Conservation (phyloP, 306 rosid species). For the Vigna angularis region DNA sequence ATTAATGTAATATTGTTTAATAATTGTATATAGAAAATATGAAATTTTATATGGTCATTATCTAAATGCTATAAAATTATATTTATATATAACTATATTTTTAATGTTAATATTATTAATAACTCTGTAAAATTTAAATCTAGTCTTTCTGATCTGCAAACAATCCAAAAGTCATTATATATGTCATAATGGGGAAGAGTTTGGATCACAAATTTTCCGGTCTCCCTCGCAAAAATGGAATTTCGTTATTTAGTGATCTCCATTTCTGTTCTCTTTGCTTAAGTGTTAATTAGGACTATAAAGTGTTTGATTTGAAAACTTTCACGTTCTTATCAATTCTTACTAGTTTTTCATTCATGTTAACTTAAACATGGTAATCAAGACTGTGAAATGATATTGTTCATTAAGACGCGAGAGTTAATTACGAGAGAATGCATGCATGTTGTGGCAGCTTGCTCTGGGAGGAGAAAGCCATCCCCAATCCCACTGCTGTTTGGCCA, state of each 20-base stretch:
- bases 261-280: not conserved
- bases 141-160: too few relatives aligned
- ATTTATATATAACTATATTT: too few relatives aligned
- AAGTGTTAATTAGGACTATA: not conserved
- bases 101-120: too few relatives aligned
- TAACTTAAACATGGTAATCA: not conserved
- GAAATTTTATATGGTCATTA: too few relatives aligned
- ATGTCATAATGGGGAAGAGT: not conserved
- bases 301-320: too few relatives aligned
- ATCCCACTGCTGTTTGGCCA: slow-evolving; percentile 40
- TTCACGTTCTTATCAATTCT: not conserved
- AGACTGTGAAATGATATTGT: too few relatives aligned
- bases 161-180: not conserved
- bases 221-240: not conserved
- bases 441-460: not conserved
- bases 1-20: too few relatives aligned
- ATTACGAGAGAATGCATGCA: not conserved
- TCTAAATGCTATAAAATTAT: too few relatives aligned
- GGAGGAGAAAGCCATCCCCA: not conserved
- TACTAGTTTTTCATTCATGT: too few relatives aligned
- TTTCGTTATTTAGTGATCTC: not conserved
- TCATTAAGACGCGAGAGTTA: not conserved
- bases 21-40: too few relatives aligned
- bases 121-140: too few relatives aligned
- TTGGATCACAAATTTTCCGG: not conserved